Conservation (phyloP, 2,329 filamentous ascomycete species). For the Arthrobotrys entomopaga region DNA sequence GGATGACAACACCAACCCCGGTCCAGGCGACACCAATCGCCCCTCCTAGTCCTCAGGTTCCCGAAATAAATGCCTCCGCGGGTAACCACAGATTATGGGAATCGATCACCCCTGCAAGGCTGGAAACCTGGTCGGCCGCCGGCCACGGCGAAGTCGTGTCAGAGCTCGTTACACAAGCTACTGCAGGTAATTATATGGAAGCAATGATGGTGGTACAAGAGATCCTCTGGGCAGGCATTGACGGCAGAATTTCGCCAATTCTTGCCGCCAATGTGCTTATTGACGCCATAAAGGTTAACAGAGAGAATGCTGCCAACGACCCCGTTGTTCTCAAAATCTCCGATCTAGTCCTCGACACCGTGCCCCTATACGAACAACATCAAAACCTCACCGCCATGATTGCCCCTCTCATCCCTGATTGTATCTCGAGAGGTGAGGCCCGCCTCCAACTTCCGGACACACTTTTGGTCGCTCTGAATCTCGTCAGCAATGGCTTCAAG, state of each 20-base stretch:
- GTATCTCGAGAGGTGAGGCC: slow-evolving; percentile 60
- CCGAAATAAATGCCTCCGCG: slow-evolving; percentile 44
- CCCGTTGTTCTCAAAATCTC: slow-evolving; percentile 21
- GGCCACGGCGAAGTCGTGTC: slow-evolving; percentile 41
- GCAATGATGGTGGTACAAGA: slow-evolving; percentile 50
- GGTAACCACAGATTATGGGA: slow-evolving; percentile 41
- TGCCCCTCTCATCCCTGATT: slow-evolving; percentile 46
- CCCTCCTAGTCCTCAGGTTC: slow-evolving; percentile 22
- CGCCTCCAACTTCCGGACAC: slow-evolving; percentile 72
- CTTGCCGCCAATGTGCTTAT: slow-evolving; percentile 43
- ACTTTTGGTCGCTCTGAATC: slow-evolving; percentile 70
- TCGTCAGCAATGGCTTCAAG: slow-evolving; percentile 78
- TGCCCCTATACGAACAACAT: slow-evolving; percentile 41
- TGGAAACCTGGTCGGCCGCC: slow-evolving; percentile 43
- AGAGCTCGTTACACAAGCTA: slow-evolving; percentile 29
- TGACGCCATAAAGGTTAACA: slow-evolving; percentile 49
- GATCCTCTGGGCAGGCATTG: slow-evolving; percentile 44
- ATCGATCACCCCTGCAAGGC: slow-evolving; percentile 34
- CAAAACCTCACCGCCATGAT: slow-evolving; percentile 40
- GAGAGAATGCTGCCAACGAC: slow-evolving; percentile 18
- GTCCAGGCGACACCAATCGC: slow-evolving; percentile 19
- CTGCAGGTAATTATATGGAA: slow-evolving; percentile 40
- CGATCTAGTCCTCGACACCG: slow-evolving; percentile 46
- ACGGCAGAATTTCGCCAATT: slow-evolving; percentile 37
- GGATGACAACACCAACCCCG: slow-evolving; percentile 21